Conservation (phyloP, 768 basidiomycete species). For the Podaxis mareebaensis region DNA sequence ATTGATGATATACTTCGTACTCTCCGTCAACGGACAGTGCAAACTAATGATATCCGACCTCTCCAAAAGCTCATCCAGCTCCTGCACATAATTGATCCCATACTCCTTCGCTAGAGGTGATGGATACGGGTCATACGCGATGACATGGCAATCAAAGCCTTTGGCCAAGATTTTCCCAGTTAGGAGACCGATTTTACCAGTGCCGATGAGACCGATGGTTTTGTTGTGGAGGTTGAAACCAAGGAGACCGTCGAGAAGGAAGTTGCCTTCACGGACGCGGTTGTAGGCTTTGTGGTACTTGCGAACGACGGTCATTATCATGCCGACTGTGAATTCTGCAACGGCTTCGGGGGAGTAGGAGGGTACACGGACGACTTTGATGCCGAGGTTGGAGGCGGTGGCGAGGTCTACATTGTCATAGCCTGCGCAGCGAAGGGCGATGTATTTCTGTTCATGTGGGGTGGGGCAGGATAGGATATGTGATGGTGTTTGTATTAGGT, state of each 20-base stretch:
- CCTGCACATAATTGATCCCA: conserved; percentile 38
- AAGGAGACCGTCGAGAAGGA: conserved; percentile 44
- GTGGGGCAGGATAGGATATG: too few species aligned
- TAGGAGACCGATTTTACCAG: conserved; percentile 43
- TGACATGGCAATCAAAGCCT: conserved; percentile 39
- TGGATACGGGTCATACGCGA: conserved; percentile 42
- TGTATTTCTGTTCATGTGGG: conserved; percentile 32
- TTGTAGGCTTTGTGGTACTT: conserved; percentile 48
- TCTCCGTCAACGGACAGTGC: conserved; percentile 40
- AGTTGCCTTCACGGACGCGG: conserved; percentile 47
- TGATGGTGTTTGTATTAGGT: background rate
- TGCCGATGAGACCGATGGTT: conserved; percentile 45
- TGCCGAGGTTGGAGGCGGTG: conserved; percentile 29
- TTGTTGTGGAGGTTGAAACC: conserved; percentile 43
- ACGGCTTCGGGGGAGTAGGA: conserved; percentile 46
- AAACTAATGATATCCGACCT: conserved; percentile 42
- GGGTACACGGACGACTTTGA: conserved; percentile 42
- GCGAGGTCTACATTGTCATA: conserved; percentile 43
- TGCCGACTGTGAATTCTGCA: conserved; percentile 47
- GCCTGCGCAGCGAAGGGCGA: conserved; percentile 42
- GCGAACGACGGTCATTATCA: conserved; percentile 44
- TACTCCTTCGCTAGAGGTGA: conserved; percentile 32
- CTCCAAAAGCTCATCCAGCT: conserved; percentile 34
- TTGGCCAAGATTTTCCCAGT: conserved; percentile 42
- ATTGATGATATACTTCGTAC: conserved; percentile 42